phyloP scores from a whole-genome alignment of 2,329 filamentous ascomycete species.

The Septoria petroselini region DNA sequence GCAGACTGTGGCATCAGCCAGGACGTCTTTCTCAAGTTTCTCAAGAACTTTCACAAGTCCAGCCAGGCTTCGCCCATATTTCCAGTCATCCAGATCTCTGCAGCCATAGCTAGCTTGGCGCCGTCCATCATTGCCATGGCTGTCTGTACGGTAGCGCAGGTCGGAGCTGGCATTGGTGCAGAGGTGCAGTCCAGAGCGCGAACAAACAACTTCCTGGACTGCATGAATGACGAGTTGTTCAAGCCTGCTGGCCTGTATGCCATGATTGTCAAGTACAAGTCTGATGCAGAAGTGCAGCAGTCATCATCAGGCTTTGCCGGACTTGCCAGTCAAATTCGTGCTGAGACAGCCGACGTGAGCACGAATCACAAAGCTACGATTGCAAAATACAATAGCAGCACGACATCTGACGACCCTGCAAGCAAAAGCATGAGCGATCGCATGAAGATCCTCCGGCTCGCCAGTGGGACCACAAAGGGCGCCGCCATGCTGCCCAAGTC shows the following conservation, averaged over 20 bases:
- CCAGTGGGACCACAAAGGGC: constrained; percentile 42
- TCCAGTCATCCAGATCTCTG: constrained; percentile 31
- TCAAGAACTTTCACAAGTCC: constrained; percentile 49
- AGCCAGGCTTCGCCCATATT: constrained; percentile 40
- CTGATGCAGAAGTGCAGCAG: constrained; percentile 25
- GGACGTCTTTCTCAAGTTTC: constrained; percentile 49
- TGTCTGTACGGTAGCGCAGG: constrained; percentile 46
- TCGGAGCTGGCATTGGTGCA: constrained; percentile 44
- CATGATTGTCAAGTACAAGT: constrained; percentile 48
- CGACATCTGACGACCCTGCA: constrained; percentile 4
- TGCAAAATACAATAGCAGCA: constrained; percentile 26
- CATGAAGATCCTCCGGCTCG: constrained; percentile 40
- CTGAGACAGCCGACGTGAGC: constrained; percentile 37
- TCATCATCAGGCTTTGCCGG: constrained; percentile 5
- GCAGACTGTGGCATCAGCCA: constrained; percentile 49
- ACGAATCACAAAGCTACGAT: constrained; percentile 36
- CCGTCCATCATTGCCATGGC: constrained; percentile 44
- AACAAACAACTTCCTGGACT: constrained; percentile 55
- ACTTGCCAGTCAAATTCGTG: constrained; percentile 20
- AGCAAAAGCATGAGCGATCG: constrained; percentile 26
- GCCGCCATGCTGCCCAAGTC: constrained; percentile 45
- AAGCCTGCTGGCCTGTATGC: constrained; percentile 55
- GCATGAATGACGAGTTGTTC: constrained; percentile 57
- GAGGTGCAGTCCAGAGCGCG: constrained; percentile 41
- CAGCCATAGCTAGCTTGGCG: constrained; percentile 41